Evolutionary conservation across 129 eudicot species (phyloP).

Genomic region (Heracleum sosnowskyi): DNA sequence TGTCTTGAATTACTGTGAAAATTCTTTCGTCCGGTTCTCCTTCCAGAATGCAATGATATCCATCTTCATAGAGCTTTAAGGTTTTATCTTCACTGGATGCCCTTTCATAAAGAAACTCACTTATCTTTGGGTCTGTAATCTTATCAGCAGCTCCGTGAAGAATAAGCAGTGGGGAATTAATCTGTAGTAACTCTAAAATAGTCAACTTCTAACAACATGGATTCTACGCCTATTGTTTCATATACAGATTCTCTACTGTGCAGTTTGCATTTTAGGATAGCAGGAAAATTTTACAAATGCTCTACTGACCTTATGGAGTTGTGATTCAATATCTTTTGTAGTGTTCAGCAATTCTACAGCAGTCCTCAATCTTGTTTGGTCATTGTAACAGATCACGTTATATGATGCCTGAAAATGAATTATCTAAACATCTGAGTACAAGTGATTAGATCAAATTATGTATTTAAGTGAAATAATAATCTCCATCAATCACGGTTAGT

Average conservation of each 20-base stretch:
- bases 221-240: background rate
- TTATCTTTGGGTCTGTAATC: conserved; percentile 69
- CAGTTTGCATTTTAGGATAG: background rate
- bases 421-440: background rate
- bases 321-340: conserved; percentile 58
- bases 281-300: background rate
- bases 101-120: conserved; percentile 57
- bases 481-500: background rate
- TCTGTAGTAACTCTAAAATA: conserved; percentile 19
- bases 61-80: conserved; percentile 69
- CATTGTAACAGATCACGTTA: conserved; percentile 71
- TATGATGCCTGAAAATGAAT: conserved; percentile 55
- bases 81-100: conserved; percentile 73
- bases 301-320: conserved; percentile 54
- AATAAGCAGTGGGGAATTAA: conserved; percentile 60
- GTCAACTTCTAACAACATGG: background rate
- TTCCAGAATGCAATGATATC: conserved; percentile 79
- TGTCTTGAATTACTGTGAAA: conserved; percentile 55
- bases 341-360: conserved; percentile 80
- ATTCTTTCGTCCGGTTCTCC: conserved; percentile 92
- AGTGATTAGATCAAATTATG: background rate
- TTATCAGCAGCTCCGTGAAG: conserved; percentile 74
- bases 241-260: background rate
- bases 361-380: conserved; percentile 66
- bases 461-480: background rate